A percentile compares a stretch with the other conserved stretches of the same genome.
Conservation (phyloP, 345 rosid species). For the Draba incana region DNA sequence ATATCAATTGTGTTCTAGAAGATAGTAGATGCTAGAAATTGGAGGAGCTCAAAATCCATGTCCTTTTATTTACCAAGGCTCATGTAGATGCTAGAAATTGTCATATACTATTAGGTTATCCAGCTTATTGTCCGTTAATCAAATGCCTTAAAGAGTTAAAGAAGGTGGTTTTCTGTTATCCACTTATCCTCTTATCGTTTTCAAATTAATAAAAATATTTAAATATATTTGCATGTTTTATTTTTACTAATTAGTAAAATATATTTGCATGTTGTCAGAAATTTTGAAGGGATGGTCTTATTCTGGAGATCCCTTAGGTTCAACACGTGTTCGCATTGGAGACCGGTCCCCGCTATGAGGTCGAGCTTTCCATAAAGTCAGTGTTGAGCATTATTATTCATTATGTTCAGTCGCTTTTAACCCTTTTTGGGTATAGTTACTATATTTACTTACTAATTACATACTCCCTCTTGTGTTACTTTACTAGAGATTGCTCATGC, state of each 20-base stretch:
- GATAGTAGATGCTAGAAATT: constrained; percentile 28
- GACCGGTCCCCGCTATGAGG: constrained; percentile 47
- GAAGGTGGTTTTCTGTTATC: constrained; percentile 31
- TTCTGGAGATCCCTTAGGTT: constrained; percentile 19
- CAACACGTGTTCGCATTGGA: constrained; percentile 29
- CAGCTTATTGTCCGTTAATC: constrained; percentile 13
- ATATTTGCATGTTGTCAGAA: constrained; percentile 38
- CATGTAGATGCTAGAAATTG: constrained; percentile 22
- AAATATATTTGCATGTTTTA: too few species aligned
- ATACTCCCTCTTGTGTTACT: too few species aligned
- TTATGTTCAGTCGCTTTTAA: not conserved
- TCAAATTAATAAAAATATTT: not conserved
- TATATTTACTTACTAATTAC: too few species aligned
- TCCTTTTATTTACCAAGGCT: not conserved
- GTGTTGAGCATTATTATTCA: not conserved
- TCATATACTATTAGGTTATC: constrained; percentile 10
- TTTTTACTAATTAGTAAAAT: too few species aligned
- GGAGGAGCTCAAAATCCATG: constrained; percentile 13
- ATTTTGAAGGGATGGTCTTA: constrained; percentile 24
- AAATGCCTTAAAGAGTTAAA: not conserved
- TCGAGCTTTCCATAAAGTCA: constrained; percentile 34
- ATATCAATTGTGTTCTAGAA: constrained; percentile 3
- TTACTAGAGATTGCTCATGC: too few species aligned
- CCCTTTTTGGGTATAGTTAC: too few species aligned
- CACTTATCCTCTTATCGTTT: constrained; percentile 4